Percentiles rank a stretch among this genome's conserved stretches.
Evolutionary conservation across 2,329 filamentous ascomycete genomes (phyloP).

Genomic region (Lachnellula occidentalis): DNA sequence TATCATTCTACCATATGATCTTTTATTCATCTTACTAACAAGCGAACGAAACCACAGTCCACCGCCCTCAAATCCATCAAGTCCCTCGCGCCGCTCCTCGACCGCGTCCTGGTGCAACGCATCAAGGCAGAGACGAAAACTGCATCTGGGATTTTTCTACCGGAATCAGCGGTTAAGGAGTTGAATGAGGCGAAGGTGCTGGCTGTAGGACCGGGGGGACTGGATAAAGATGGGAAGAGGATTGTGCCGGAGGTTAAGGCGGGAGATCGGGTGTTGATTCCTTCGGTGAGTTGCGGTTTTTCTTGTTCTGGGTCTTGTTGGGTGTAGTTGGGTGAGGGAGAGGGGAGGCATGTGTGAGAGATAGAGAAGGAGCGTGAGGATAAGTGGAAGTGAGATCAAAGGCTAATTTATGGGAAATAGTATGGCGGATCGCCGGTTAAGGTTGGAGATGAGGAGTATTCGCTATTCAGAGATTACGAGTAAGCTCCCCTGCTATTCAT

Average conservation of each 20-base stretch:
- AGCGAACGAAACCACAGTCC: too few relatives aligned
- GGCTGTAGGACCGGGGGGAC: constrained; percentile 82
- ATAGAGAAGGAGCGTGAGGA: not conserved
- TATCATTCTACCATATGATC: too few relatives aligned
- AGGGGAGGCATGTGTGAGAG: not conserved
- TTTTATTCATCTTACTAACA: too few relatives aligned
- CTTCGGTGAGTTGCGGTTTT: constrained; percentile 59
- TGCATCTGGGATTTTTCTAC: constrained; percentile 93
- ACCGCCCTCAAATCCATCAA: constrained; percentile 91
- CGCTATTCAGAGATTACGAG: constrained; percentile 96
- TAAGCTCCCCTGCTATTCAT: constrained; percentile 48
- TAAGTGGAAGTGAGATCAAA: not conserved
- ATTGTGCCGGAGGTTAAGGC: constrained; percentile 74
- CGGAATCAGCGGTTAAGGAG: constrained; percentile 95
- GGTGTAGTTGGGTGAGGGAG: not conserved
- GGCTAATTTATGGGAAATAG: constrained; percentile 41
- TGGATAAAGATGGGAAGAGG: constrained; percentile 86
- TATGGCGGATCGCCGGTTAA: constrained; percentile 94
- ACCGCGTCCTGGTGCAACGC: constrained; percentile 97
- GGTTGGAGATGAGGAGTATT: constrained; percentile 94
- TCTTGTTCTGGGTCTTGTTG: constrained; percentile 10
- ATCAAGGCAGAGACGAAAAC: constrained; percentile 97
- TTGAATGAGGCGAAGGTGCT: constrained; percentile 96
- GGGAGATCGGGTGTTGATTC: constrained; percentile 93
- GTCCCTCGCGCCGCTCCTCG: constrained; percentile 88